These are phyloP conservation scores for Xylariaceae sp. DNA, from an alignment of 2,329 filamentous ascomycete species.

Conservation along the genomic window DNA sequence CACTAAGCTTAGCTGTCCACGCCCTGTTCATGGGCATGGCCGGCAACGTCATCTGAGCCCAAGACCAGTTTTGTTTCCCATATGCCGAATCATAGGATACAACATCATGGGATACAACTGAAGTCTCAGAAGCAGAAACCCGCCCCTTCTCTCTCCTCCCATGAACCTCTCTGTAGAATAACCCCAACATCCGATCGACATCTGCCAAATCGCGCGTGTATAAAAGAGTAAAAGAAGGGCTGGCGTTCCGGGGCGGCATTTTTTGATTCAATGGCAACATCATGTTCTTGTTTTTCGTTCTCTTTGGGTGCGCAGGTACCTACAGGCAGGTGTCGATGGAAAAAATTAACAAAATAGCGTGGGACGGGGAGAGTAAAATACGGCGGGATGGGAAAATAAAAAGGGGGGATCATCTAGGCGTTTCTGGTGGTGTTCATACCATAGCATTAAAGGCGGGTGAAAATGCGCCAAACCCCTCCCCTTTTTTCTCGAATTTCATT, in stretches of 20 bases:
- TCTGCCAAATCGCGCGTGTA: neutral
- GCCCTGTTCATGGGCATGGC: slow-evolving; percentile 93
- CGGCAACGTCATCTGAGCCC: slow-evolving; percentile 60
- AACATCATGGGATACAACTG: too few species aligned
- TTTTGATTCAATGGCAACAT: too few species aligned
- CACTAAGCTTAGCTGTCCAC: slow-evolving; percentile 83
- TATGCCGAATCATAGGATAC: too few species aligned
- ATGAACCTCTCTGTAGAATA: slow-evolving; percentile 11
- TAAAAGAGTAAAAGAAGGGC: slow-evolving; percentile 1
- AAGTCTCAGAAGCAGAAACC: neutral
- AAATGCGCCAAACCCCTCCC: too few species aligned
- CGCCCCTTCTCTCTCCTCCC: neutral
- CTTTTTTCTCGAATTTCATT: too few species aligned
- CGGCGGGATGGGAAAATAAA: neutral
- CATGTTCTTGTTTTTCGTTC: neutral
- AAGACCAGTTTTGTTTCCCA: neutral
- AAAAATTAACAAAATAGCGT: neutral
- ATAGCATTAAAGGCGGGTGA: neutral
- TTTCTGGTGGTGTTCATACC: neutral
- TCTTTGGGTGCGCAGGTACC: neutral
- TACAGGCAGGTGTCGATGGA: neutral
- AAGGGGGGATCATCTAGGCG: neutral
- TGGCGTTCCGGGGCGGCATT: neutral
- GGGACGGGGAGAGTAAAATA: neutral
- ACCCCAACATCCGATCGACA: neutral